phyloP scores from a whole-genome alignment of 2,329 filamentous ascomycete genomes.

The Pseudogymnoascus sp. region DNA sequence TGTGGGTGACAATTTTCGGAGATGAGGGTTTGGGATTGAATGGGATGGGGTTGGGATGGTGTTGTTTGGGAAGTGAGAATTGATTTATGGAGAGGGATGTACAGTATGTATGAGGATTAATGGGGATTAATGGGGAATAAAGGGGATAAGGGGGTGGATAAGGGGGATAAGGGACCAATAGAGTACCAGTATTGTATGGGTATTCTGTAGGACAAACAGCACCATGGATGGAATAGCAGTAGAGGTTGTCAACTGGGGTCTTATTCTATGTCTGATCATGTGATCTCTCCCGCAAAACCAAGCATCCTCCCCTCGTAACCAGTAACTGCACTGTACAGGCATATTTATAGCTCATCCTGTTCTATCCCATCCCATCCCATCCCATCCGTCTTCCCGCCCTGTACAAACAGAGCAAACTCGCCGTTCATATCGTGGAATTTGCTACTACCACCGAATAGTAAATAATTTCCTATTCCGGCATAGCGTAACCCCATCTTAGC shows the following conservation, averaged over 20 bases:
- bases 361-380: no score
- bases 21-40: no score
- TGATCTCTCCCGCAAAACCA: background rate
- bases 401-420: background rate
- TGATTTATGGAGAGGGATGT: no score
- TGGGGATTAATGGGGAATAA: background rate
- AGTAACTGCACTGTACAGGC: background rate
- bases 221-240: no score
- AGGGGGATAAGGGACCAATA: background rate
- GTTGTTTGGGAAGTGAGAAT: background rate
- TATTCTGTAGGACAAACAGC: background rate
- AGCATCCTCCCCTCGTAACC: background rate
- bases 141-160: no score
- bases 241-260: no score
- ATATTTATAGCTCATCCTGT: background rate
- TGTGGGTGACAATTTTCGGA: background rate
- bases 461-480: background rate
- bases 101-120: background rate
- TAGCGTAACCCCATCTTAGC: background rate
- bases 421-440: background rate
- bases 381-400: background rate
- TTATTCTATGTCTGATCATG: no score
- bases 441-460: background rate
- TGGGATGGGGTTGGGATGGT: no score
- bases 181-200: background rate